Percentiles rank a stretch among this genome's conserved stretches.
Evolutionary conservation across 495 filamentous ascomycete genomes (phyloP).

Genomic region (Ascobolus immersus): DNA sequence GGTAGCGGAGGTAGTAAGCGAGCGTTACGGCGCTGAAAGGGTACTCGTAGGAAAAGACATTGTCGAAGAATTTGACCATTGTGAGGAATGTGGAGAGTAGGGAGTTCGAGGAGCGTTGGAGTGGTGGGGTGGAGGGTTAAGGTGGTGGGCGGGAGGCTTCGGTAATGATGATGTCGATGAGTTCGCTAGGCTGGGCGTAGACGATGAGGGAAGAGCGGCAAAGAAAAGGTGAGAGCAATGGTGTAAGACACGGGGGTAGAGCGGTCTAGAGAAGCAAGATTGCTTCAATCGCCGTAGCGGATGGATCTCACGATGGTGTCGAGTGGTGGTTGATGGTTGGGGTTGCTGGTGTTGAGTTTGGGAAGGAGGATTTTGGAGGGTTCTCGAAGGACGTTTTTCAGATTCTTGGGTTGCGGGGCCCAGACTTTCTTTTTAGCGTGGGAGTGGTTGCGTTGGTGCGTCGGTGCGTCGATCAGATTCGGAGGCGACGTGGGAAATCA

Average conservation of each 20-base stretch:
- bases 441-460: too few species aligned
- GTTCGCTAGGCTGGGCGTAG: not conserved
- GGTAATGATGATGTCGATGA: conserved; percentile 3
- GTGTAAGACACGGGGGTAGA: too few species aligned
- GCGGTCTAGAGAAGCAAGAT: too few species aligned
- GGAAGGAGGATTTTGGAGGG: too few species aligned
- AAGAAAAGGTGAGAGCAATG: conserved; percentile 2
- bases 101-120: too few species aligned
- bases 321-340: conserved; percentile 3
- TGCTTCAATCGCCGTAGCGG: conserved; percentile 4
- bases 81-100: too few species aligned
- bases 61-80: conserved; percentile 77
- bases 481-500: too few species aligned
- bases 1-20: conserved; percentile 97
- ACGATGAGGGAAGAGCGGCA: too few species aligned
- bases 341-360: not conserved
- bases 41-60: conserved; percentile 70
- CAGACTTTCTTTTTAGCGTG: too few species aligned
- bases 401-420: too few species aligned
- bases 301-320: conserved; percentile 9
- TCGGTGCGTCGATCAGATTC: too few species aligned
- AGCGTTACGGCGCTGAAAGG: conserved; percentile 73
- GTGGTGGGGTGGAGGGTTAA: not conserved
- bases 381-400: too few species aligned
- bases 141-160: not conserved